Percentiles rank a stretch among this genome's conserved stretches.
Evolutionary conservation across 331 rosid genomes (phyloP).

Genomic region (Malus hybrid): DNA sequence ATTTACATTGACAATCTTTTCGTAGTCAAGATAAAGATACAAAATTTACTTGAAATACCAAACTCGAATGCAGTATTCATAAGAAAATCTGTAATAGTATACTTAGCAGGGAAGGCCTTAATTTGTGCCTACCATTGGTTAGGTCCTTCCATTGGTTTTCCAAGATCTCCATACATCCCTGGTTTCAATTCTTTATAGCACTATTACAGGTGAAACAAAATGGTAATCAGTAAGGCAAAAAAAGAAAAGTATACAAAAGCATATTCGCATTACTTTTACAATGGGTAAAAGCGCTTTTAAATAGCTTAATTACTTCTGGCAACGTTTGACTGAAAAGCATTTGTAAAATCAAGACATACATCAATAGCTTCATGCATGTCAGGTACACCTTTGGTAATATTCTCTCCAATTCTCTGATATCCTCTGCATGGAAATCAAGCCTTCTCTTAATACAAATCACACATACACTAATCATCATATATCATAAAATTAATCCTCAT

Average conservation of each 20-base stretch:
- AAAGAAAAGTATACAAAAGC: background rate
- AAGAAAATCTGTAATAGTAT: background rate
- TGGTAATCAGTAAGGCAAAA: background rate
- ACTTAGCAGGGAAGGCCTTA: slow-evolving; percentile 2
- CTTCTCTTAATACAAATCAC: slow-evolving; percentile 10
- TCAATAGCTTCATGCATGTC: slow-evolving; percentile 96
- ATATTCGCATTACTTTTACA: no score
- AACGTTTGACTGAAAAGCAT: no score
- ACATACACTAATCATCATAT: background rate
- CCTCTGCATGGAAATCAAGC: slow-evolving; percentile 52
- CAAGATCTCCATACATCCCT: slow-evolving; percentile 81
- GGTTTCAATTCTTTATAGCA: slow-evolving; percentile 72
- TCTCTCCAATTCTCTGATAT: slow-evolving; percentile 71
- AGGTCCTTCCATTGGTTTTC: slow-evolving; percentile 83
- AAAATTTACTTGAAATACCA: background rate
- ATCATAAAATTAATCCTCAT: slow-evolving; percentile 6
- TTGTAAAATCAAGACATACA: slow-evolving; percentile 34
- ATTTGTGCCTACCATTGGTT: slow-evolving; percentile 62
- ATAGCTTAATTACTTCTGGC: no score
- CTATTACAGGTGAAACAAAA: slow-evolving; percentile 35
- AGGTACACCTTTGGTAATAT: slow-evolving; percentile 69
- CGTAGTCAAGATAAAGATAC: background rate
- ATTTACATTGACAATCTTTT: background rate
- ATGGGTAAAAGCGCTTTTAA: no score
- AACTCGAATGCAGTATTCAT: background rate